Base-by-base conservation (phyloP, 1,284 basidiomycete species). In the Ceratobasidium sp. region DNA sequence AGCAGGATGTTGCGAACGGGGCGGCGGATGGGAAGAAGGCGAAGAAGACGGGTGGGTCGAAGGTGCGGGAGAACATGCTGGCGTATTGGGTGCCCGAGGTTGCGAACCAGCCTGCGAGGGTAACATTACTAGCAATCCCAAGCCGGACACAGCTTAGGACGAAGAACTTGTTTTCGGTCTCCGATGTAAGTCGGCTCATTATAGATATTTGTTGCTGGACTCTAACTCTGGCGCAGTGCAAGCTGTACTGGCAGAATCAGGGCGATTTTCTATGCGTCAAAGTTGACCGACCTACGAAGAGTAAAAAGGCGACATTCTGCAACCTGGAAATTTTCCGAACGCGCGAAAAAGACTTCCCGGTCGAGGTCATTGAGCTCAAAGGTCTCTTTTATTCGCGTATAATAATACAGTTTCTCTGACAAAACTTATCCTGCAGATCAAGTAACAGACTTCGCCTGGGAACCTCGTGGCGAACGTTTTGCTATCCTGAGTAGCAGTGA, bases 241-340 rank as follows among this genome's bases (percentile, higher is more conserved):
- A 99, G 87, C 90, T 99, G 65, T 94, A 95, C 86, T 99, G 96
- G 97, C 98, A 99, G 87, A 98, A 97, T 83, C 95, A 98, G 84
- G 98, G 98, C 69, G 97, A 99, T 86, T 99, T 96, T 88, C 91
- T 99, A 38, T 99, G 98, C 83, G 98, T 99, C 86, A 99, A 98
- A 87, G 98, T 99, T 78, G 98, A 99, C 86, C 94, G 98, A 78
- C 97, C 99, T 85, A 99, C 97, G 62, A 99, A 99, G 88, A 98
- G 96, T 23, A 99, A 99, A 87, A 99, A 99, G 88, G 97, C 96
- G 13, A 96, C 96, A 76, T 99, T 97, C 88, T 98, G 97, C 87
- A 99, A 99, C 86, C 89, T 99, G 80, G 98, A 99, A 86, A 94
- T 99, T 80, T 99, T 99, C 90, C 92, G 97, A 78, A 92, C 99